phyloP scores from a whole-genome alignment of 139 green algal genomes.

The Chlorella sp. region DNA sequence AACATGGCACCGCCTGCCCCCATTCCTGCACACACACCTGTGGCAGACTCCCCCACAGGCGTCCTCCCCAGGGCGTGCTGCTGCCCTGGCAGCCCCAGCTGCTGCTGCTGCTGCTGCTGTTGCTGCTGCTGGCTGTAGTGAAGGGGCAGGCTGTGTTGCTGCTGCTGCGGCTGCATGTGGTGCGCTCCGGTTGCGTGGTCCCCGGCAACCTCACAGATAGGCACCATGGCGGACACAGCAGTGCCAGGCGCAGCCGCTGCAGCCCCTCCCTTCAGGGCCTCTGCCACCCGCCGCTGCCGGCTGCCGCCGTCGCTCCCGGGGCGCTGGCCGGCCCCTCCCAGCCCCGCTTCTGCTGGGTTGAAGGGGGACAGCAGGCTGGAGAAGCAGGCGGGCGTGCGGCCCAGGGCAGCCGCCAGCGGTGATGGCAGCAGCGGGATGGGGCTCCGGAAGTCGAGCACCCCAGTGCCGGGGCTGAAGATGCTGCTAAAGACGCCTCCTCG shows the following conservation, averaged over 20 bases:
- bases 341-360: not conserved
- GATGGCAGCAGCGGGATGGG: not conserved
- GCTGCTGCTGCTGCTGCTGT: not conserved
- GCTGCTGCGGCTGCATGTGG: too few species aligned
- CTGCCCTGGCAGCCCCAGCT: not conserved
- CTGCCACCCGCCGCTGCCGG: not conserved
- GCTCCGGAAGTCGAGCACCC: not conserved
- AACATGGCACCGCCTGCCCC: not conserved
- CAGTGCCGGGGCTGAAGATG: not conserved
- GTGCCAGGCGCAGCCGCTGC: not conserved
- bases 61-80: not conserved
- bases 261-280: not conserved
- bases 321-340: not conserved
- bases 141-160: not conserved
- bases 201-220: not conserved
- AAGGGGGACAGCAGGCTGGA: slow-evolving; percentile 1
- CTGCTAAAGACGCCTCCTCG: not conserved
- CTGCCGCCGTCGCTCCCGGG: not conserved
- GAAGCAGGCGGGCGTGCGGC: not conserved
- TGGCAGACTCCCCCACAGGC: not conserved
- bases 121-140: not conserved
- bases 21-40: too few species aligned
- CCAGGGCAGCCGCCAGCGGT: not conserved
- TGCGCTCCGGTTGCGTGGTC: too few species aligned
- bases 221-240: not conserved